phyloP scores from a whole-genome alignment of 2,329 filamentous ascomycete genomes.

The Aspergillus aculeatinus region DNA sequence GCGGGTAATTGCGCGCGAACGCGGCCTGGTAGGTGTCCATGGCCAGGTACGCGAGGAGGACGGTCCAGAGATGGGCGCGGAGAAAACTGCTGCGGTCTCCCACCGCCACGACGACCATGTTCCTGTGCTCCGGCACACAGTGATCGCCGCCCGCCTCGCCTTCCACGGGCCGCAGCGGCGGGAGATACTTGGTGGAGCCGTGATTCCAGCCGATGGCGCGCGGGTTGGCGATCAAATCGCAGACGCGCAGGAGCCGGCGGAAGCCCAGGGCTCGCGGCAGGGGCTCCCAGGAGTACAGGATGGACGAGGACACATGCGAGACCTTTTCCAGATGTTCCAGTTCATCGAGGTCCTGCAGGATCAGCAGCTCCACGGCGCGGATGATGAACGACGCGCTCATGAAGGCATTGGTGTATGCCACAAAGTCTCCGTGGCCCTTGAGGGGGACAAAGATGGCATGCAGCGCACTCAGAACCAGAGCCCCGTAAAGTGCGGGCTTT shows the following conservation, averaged over 20 bases:
- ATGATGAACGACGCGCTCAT: conserved; percentile 14
- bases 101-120: not conserved
- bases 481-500: not conserved
- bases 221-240: conserved; percentile 16
- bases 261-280: conserved; percentile 10
- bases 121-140: not conserved
- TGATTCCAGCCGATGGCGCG: conserved; percentile 20
- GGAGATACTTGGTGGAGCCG: conserved; percentile 13
- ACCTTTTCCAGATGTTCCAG: conserved; percentile 11
- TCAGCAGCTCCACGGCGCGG: conserved; percentile 18
- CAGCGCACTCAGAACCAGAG: conserved; percentile 11
- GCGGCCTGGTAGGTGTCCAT: conserved; percentile 14
- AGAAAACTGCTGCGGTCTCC: conserved; percentile 7
- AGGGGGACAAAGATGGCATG: conserved; percentile 15
- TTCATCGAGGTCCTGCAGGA: conserved; percentile 10
- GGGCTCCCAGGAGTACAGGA: conserved; percentile 14
- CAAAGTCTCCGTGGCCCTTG: not conserved
- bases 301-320: not conserved
- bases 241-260: conserved; percentile 9
- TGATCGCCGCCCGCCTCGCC: not conserved
- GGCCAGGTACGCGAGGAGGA: conserved; percentile 10
- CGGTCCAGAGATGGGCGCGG: not conserved
- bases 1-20: conserved; percentile 10
- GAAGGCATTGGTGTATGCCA: conserved; percentile 20
- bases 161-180: not conserved